Conservation (phyloP, 306 rosid species). For the Vachellia collinsii region DNA sequence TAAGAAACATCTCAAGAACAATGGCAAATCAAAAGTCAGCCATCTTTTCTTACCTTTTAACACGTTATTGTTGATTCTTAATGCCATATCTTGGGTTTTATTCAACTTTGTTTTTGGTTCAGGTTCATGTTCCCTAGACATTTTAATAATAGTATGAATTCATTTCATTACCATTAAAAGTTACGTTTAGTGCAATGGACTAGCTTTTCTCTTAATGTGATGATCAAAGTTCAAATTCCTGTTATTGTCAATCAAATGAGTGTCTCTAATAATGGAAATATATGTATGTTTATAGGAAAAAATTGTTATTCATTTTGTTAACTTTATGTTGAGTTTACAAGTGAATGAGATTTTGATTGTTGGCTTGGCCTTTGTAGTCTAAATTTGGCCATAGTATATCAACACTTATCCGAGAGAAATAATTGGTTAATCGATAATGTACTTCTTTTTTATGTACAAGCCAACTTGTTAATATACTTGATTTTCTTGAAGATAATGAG, state of each 20-base stretch:
- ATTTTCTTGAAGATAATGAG: too few relatives aligned
- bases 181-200: too few relatives aligned
- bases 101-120: background rate
- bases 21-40: slow-evolving; percentile 21
- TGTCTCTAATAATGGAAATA: too few relatives aligned
- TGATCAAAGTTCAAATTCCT: too few relatives aligned
- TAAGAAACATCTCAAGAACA: slow-evolving; percentile 38
- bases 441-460: too few relatives aligned
- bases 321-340: background rate
- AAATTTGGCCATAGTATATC: background rate
- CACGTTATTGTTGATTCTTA: background rate
- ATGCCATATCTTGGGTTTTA: background rate
- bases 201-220: too few relatives aligned
- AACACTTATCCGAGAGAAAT: background rate
- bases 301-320: background rate
- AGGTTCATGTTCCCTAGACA: background rate
- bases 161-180: too few relatives aligned
- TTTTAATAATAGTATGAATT: too few relatives aligned
- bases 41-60: background rate
- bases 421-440: background rate
- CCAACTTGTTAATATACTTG: too few relatives aligned
- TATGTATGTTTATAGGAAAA: too few relatives aligned
- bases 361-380: background rate
- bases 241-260: too few relatives aligned
- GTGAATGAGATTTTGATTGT: background rate